These are phyloP conservation scores for Quercus suber DNA, from an alignment of 306 rosid genomes.

Conservation along the genomic window DNA sequence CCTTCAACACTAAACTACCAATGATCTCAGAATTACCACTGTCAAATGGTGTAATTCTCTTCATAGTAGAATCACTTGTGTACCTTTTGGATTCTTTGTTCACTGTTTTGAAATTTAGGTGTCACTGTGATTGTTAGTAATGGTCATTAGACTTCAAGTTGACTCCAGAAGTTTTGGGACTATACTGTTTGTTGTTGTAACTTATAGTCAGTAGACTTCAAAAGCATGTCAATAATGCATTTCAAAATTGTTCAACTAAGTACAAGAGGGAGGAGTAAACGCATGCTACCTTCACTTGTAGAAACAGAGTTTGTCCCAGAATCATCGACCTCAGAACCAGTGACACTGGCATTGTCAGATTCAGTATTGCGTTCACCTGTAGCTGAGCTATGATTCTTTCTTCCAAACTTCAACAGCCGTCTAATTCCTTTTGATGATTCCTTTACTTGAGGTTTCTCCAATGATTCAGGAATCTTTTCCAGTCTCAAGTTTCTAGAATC, in stretches of 20 bases:
- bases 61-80: background rate
- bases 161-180: no score
- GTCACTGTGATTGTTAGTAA: background rate
- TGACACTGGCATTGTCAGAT: constrained; percentile 51
- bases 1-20: background rate
- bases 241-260: background rate
- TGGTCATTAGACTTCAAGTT: background rate
- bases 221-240: background rate
- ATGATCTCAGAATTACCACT: background rate
- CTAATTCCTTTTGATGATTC: constrained; percentile 78
- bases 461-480: constrained; percentile 82
- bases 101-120: background rate
- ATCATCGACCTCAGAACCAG: constrained; percentile 64
- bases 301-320: constrained; percentile 38
- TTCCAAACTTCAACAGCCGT: constrained; percentile 78
- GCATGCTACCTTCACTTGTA: constrained; percentile 67
- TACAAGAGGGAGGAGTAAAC: background rate
- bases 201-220: background rate
- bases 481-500: constrained; percentile 57
- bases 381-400: constrained; percentile 72
- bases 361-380: constrained; percentile 50
- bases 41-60: background rate
- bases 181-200: no score
- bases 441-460: constrained; percentile 71
- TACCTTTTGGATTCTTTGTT: background rate